Evolutionary conservation across 2,329 filamentous ascomycete genomes (phyloP), one percentile per base, ranked within the genome.

Genomic region (Cladosporium sp.): DNA sequence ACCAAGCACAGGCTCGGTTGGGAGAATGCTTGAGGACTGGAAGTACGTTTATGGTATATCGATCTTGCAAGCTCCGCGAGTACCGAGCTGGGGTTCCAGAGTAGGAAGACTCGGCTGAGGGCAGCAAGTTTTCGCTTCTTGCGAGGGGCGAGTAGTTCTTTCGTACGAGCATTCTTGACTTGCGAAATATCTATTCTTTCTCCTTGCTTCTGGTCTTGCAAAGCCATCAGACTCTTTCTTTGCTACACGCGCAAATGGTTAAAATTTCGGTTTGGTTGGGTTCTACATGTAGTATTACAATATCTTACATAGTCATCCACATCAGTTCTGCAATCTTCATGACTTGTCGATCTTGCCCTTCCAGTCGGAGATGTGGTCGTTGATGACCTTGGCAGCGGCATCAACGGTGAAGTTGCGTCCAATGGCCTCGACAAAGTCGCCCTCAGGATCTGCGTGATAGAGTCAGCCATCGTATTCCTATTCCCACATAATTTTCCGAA

Each of bases 391-490:
- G 7, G 93, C 91, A 1, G 89, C 95, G 73, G 92, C 87, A 68
- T 95, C 89, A 0, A 94, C 92, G 50, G 92, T 96, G 80, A 98
- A 93, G 80, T 99, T 95, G 68, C 95, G 85, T 21, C 95, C 95
- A 74, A 99, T 89, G 14, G 93, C 96, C 82, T 99, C 96, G 31
- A 99, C 94, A 78, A 99, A 99, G 78, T 99, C 93, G 23, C 94
- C 94, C 72, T 98, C 93, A 0, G 95, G 95, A 78, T 98, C 95
- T 88, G 72, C 29, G 37, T 12, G 8, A 29, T 18, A 12, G 18
- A 55, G 56, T 60, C 28, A 65, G 56, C 56, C 29, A 60, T 6
- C 7, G 28, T 7, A 8, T 7, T 5, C 21, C 8, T 8, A 11
- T 14, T 11, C 55, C 14, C 21, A 23, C 3, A 40, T 0, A 3